These are phyloP conservation scores for Shiraia sp. DNA, from an alignment of 2,329 filamentous ascomycete species.

Conservation along the genomic window DNA sequence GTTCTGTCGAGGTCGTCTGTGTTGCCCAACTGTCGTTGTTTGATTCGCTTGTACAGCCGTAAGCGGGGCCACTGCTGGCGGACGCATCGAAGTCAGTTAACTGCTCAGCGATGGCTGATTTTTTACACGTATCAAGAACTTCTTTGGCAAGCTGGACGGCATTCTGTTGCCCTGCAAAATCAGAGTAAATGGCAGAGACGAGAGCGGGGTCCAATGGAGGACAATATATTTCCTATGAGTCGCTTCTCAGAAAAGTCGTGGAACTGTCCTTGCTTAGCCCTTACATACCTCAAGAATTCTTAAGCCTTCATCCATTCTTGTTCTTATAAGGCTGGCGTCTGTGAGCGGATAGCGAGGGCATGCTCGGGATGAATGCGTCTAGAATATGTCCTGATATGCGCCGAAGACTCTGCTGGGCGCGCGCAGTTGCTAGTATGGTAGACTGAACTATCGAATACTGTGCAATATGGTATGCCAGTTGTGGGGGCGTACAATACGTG, in stretches of 20 bases:
- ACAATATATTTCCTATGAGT: slow-evolving; percentile 67
- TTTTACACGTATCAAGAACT: slow-evolving; percentile 68
- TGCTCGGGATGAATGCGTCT: slow-evolving; percentile 21
- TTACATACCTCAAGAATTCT: slow-evolving; percentile 36
- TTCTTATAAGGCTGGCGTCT: slow-evolving; percentile 29
- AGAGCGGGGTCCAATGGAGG: slow-evolving; percentile 76
- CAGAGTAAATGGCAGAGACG: slow-evolving; percentile 73
- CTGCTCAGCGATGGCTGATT: slow-evolving; percentile 68
- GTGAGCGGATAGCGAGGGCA: slow-evolving; percentile 25
- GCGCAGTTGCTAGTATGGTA: not conserved
- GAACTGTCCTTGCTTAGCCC: slow-evolving; percentile 1
- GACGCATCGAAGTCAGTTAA: slow-evolving; percentile 78
- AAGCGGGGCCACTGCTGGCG: slow-evolving; percentile 59
- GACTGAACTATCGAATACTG: not conserved
- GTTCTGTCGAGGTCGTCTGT: slow-evolving; percentile 54
- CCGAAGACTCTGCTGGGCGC: not conserved
- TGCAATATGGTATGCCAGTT: slow-evolving; percentile 3
- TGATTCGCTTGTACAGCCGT: slow-evolving; percentile 30
- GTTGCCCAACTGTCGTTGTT: slow-evolving; percentile 45
- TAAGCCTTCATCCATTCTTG: slow-evolving; percentile 43
- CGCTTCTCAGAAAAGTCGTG: slow-evolving; percentile 14
- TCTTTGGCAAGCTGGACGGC: slow-evolving; percentile 58
- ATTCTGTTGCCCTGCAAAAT: slow-evolving; percentile 67
- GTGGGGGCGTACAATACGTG: slow-evolving; percentile 2
- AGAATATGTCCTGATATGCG: not conserved